These are phyloP conservation scores for Penicillium mononematosum DNA, from an alignment of 495 filamentous ascomycete species.

Conservation along the genomic window DNA sequence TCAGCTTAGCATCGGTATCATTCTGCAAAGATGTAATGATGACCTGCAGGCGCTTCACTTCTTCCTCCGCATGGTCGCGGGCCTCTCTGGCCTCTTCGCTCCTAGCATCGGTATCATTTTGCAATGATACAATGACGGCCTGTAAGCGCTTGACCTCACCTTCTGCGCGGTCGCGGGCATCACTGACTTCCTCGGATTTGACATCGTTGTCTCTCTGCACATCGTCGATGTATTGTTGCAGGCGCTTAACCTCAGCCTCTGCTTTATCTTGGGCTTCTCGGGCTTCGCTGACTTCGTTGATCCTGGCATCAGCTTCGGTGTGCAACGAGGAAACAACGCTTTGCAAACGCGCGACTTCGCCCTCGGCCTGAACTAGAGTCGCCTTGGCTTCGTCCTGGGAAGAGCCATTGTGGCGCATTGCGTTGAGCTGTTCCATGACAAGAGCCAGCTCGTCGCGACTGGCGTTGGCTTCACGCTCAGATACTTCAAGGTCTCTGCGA, in stretches of 20 bases:
- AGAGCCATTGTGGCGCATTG: conserved; percentile 35
- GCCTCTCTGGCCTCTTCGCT: conserved; percentile 23
- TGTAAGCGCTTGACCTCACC: conserved; percentile 21
- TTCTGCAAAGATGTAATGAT: conserved; percentile 13
- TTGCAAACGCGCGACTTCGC: conserved; percentile 47
- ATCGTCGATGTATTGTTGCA: conserved; percentile 17
- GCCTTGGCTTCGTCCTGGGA: conserved; percentile 27
- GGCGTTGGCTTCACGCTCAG: conserved; percentile 39
- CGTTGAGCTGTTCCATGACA: conserved; percentile 49
- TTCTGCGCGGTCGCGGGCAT: conserved; percentile 36
- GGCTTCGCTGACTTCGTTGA: conserved; percentile 49
- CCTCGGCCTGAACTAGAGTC: conserved; percentile 51
- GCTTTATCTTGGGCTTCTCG: conserved; percentile 31
- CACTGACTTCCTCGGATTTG: conserved; percentile 32
- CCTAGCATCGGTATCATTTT: not conserved
- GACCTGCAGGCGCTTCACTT: conserved; percentile 18
- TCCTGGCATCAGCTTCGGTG: conserved; percentile 27
- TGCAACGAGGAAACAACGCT: conserved; percentile 31
- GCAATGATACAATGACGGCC: conserved; percentile 13
- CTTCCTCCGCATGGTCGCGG: conserved; percentile 21
- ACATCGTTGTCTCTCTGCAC: conserved; percentile 12
- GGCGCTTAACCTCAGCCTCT: conserved; percentile 22
- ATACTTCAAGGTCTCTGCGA: conserved; percentile 41
- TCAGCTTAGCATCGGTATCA: not conserved
- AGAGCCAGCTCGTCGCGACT: conserved; percentile 44